Percentiles rank a stretch among this genome's conserved stretches.
Evolutionary conservation across 371 early-diverging fungal species (phyloP).

Genomic region (Actinomortierella wolfii): DNA sequence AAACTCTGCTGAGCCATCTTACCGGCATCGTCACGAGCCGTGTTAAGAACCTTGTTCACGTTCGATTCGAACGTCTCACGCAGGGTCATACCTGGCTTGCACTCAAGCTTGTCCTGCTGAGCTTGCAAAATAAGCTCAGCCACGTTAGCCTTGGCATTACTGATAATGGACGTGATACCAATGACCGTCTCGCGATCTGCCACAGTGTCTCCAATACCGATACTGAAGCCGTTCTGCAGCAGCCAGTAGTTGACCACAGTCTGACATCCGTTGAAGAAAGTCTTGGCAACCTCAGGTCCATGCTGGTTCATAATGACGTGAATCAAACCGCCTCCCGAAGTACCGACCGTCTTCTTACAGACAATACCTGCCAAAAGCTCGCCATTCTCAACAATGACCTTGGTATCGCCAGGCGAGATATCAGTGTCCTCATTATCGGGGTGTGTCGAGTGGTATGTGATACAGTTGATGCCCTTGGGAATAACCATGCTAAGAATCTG

Average conservation of each 20-base stretch:
- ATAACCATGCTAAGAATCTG: constrained; percentile 96
- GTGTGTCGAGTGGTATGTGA: constrained; percentile 79
- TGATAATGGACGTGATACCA: constrained; percentile 84
- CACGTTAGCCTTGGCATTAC: constrained; percentile 86
- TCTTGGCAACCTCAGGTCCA: constrained; percentile 89
- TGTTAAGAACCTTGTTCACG: constrained; percentile 92
- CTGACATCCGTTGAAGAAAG: constrained; percentile 96
- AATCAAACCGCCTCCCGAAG: constrained; percentile 91
- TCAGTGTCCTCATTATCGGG: constrained; percentile 81
- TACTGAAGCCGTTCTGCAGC: constrained; percentile 93
- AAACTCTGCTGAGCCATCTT: constrained; percentile 89
- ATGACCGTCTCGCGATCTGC: constrained; percentile 91
- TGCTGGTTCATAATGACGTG: constrained; percentile 98
- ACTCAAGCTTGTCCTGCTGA: constrained; percentile 86
- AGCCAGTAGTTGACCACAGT: constrained; percentile 98
- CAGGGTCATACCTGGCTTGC: constrained; percentile 97
- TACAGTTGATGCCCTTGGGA: constrained; percentile 90
- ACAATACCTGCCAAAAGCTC: constrained; percentile 94
- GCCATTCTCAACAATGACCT: constrained; percentile 95
- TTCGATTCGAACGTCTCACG: constrained; percentile 96
- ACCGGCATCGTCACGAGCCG: constrained; percentile 97
- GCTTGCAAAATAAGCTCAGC: constrained; percentile 86
- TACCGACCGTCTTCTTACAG: constrained; percentile 98
- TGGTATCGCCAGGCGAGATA: constrained; percentile 91
- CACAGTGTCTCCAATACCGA: constrained; percentile 99